Evolutionary conservation across 1,284 basidiomycete species (phyloP), one percentile per base, ranked within the genome.

Genomic region (Coniferiporia weirii): DNA sequence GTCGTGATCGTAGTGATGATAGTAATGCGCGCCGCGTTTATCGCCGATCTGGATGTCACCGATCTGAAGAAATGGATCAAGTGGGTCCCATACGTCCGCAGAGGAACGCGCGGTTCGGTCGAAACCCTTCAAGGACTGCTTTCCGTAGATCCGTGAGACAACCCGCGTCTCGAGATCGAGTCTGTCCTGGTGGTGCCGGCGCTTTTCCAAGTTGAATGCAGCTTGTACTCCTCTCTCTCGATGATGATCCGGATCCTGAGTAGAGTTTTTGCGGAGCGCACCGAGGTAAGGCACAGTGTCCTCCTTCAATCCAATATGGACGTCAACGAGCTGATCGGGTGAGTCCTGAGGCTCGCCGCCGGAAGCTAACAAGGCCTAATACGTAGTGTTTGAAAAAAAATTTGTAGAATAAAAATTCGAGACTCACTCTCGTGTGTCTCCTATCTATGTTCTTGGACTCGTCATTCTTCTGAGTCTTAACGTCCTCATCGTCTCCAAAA

Each of bases 21-120:
- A 61, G 40, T 65, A 58, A 40, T 15, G 38, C 38, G 38, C 47
- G 57, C 13, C 55, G 57, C 54, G 59, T 32, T 60, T 51, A 45
- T 63, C 63, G n/a, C 66, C 65, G 6, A 69, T 48, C 62, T 65
- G 66, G n/a, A 69, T 27, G 36, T 61, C 60, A 19, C 63, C 66
- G 52, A 69, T 49, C 27, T 67, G 57, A 1, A 66, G 45, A 4
- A 70, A 9, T 13, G 69, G 67, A 49, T 65, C 36, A 32, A 64
- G 22, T 4, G 64, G 53, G 43, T 66, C 55, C 65, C 63, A 70
- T 4, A 17, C 13, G 17, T 51, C 49, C 22, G 22, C 13, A n/a
- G 15, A 8, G 35, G 7, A n/a, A n/a, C 10, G 9, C 22, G 17
- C 19, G 12, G 9, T 13, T 15, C 27, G 35, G 6, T n/a, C 27